Percentiles rank a stretch among this genome's conserved stretches.
These are phyloP conservation scores for Casuarina glauca DNA, from an alignment of 306 rosid species.

Conservation along the genomic window DNA sequence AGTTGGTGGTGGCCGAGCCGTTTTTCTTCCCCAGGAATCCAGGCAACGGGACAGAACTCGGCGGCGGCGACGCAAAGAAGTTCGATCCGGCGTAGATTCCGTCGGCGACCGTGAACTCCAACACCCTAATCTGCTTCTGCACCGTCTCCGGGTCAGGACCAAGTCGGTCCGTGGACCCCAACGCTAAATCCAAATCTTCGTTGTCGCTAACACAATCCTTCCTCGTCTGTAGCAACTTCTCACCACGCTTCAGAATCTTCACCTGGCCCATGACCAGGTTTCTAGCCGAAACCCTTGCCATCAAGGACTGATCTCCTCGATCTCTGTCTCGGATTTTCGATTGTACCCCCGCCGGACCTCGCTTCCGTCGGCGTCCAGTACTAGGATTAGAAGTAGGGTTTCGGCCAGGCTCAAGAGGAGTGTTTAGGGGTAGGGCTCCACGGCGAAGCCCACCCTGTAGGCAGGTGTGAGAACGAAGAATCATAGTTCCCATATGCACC, in stretches of 20 bases:
- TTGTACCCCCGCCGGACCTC: constrained; percentile 38
- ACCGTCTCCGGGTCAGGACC: constrained; percentile 68
- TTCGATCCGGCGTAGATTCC: constrained; percentile 61
- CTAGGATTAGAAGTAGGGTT: constrained; percentile 23
- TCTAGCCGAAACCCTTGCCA: constrained; percentile 22
- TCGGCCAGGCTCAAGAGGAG: constrained; percentile 13
- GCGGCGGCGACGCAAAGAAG: constrained; percentile 62
- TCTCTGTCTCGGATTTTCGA: constrained; percentile 18
- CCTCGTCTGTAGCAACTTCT: constrained; percentile 34
- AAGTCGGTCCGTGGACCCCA: constrained; percentile 65
- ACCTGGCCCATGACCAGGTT: constrained; percentile 64
- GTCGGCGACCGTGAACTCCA: constrained; percentile 44
- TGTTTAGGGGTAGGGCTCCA: constrained; percentile 32
- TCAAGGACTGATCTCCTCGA: constrained; percentile 27
- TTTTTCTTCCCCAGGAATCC: constrained; percentile 54
- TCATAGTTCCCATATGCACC: constrained; percentile 50
- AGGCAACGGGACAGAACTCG: constrained; percentile 76
- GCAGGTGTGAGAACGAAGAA: constrained; percentile 50
- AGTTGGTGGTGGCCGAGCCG: constrained; percentile 49
- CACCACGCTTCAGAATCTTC: constrained; percentile 85
- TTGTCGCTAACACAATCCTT: constrained; percentile 5
- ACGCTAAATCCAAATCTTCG: constrained; percentile 33
- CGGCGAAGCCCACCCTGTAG: constrained; percentile 38
- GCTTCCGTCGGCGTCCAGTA: constrained; percentile 49
- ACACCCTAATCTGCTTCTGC: constrained; percentile 57